Evolutionary conservation across 305 asterid genomes (phyloP), one percentile per base, ranked within the genome.

Genomic region (Fraxinus latifolia): DNA sequence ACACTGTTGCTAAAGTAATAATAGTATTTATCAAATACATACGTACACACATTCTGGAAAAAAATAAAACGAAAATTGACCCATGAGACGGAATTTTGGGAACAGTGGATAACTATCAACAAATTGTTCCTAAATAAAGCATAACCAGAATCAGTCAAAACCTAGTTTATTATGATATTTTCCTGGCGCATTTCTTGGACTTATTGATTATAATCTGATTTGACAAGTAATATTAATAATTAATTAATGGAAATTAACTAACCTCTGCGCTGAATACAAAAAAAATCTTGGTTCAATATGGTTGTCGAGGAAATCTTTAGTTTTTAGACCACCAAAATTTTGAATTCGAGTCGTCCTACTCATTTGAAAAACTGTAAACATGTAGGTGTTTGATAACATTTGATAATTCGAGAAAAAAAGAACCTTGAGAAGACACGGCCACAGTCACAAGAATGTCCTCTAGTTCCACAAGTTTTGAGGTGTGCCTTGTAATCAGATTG

Each of bases 351-450:
- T 39, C 50, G 15, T 39, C 50, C 50, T 39, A 39, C 50, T 39
- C 15, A 39, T 39, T 39, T 39, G 50, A 47, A 47, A 47, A 47
- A 47, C 50, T 39, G 50, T 39, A 2, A 39, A 47, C 6, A 14
- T 14, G 4, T 14, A 47, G 19, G 5, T 14, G 17, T 47, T 47
- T 12, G 58, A 47, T 47, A 47, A 47, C 4, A 15, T 47, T 3
- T 47, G 58, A 47, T 42, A 42, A 42, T 42, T 62, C 17, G 33
- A 77, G 15, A 55, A 53, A n/a, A n/a, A 31, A 68, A 70, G 12
- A 37, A 90, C 94, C 94, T 89, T 84, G 94, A 93, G 88, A 92
- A 92, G 27, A 93, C 96, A 29, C 92, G 93, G 80, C 97, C 97
- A 50, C 97, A 92, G 65, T 91, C 95, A 7, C 97, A 92, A 67